Base-by-base conservation (phyloP, 257 asterid genomes). In the Forsythia suspensa region DNA sequence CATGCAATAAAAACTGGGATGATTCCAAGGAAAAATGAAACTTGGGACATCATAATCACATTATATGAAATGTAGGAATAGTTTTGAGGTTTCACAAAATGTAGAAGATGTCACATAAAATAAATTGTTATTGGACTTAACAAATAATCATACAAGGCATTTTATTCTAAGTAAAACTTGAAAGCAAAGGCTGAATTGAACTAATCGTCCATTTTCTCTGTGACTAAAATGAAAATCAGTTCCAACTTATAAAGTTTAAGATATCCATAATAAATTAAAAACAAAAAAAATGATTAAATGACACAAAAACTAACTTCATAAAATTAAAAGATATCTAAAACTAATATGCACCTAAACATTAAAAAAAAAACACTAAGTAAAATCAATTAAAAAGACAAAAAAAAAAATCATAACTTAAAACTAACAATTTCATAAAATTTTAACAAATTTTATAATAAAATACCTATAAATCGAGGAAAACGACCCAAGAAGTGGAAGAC, bases 21-120 rank as follows among this genome's bases (percentile, higher is more conserved):
- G 55, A 83, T 70, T 77, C n/a, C 98, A 98, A 82, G 93, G 95
- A 82, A 95, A 81, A 90, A 95, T 48, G 98, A 91, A 84, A 93
- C 97, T 97, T 95, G 88, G 0, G 46, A 79, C 83, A 86, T 55
- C 74, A 73, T 21, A 84, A 80, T 57, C 39, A 43, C 67, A 34
- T 43, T 46, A 37, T 70, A 48, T 59, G 44, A 70, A 72, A 52
- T 70, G 24, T 38, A 34, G 40, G 24, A 46, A 42, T 68, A 3
- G 43, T 55, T 13, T 68, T 12, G 29, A 18, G 48, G 48, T 43
- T 43, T 48, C 15, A 59, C 3, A 24, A 24, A 24, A 24, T 24
- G 24, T 24, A 24, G 24, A 44, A 44, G 57, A 70, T 63, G 68
- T 48, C 73, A 48, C 65, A 63, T 44, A 20, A 77, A 46, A 34